A percentile compares a stretch with the other conserved stretches of the same genome.
Evolutionary conservation across 2,329 filamentous ascomycete genomes (phyloP).

Genomic region (Botryotinia narcissicola): DNA sequence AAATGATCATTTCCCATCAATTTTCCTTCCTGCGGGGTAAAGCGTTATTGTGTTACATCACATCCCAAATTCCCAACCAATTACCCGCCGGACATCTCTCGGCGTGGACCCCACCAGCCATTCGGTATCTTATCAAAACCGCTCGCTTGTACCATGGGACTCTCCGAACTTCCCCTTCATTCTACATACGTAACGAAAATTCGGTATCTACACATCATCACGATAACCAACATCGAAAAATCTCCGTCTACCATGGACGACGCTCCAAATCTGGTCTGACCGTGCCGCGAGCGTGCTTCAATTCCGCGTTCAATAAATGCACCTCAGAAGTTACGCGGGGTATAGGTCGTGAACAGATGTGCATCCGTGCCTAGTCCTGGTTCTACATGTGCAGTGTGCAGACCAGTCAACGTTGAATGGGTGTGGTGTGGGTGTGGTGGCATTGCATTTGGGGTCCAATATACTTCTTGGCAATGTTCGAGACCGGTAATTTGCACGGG

Average conservation of each 20-base stretch:
- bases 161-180: slow-evolving; percentile 14
- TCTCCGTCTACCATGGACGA: neutral
- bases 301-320: neutral
- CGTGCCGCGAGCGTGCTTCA: neutral
- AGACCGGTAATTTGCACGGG: neutral
- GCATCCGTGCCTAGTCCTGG: slow-evolving; percentile 1
- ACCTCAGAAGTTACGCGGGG: neutral
- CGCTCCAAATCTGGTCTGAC: neutral
- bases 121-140: neutral
- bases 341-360: neutral
- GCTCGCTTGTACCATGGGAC: neutral
- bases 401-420: neutral
- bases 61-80: neutral
- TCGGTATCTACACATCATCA: neutral
- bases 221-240: neutral
- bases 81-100: slow-evolving; percentile 8
- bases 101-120: neutral
- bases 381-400: neutral
- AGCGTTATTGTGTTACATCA: neutral
- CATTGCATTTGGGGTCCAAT: neutral
- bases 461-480: neutral
- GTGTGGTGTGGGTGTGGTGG: slow-evolving; percentile 8
- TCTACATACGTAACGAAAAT: neutral
- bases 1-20: neutral
- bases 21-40: neutral